A percentile compares a stretch with the other conserved stretches of the same genome.
Conservation (phyloP, 2,329 filamentous ascomycete genomes). For the Phaeosphaeria sp. region DNA sequence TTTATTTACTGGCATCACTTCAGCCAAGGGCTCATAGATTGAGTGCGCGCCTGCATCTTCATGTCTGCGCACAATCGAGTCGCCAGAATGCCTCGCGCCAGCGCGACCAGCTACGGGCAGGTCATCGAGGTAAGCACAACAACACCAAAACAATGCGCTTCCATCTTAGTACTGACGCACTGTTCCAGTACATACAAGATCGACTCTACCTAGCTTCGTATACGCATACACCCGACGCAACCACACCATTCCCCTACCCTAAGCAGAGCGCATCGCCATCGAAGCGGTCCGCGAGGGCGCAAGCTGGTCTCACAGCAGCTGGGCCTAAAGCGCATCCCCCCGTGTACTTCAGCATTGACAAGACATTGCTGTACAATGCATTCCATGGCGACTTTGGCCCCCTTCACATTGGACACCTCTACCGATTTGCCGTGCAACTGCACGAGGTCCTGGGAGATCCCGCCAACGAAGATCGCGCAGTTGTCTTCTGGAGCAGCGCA, state of each 20-base stretch:
- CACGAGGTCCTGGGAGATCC: slow-evolving; percentile 93
- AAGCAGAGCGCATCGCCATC: slow-evolving; percentile 70
- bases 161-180: slow-evolving; percentile 13
- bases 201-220: slow-evolving; percentile 95
- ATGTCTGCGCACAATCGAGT: slow-evolving; percentile 38
- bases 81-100: slow-evolving; percentile 39
- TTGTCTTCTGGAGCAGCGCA: slow-evolving; percentile 95
- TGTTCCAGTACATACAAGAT: slow-evolving; percentile 62
- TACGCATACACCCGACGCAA: slow-evolving; percentile 76
- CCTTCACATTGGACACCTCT: slow-evolving; percentile 94
- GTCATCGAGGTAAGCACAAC: slow-evolving; percentile 86
- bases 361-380: slow-evolving; percentile 92
- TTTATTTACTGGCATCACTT: not conserved
- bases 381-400: slow-evolving; percentile 99
- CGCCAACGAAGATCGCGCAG: slow-evolving; percentile 85
- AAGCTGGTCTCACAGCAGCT: slow-evolving; percentile 61
- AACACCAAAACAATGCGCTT: slow-evolving; percentile 31
- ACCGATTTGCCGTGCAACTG: slow-evolving; percentile 93
- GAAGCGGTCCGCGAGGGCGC: slow-evolving; percentile 74
- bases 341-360: slow-evolving; percentile 95
- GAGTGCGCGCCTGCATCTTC: slow-evolving; percentile 21
- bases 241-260: slow-evolving; percentile 87
- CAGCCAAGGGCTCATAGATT: not conserved
- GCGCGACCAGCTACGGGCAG: slow-evolving; percentile 72
- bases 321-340: slow-evolving; percentile 67